Evolutionary conservation across 2,329 filamentous ascomycete species (phyloP).

Genomic region (Trichoderma asperellum): DNA sequence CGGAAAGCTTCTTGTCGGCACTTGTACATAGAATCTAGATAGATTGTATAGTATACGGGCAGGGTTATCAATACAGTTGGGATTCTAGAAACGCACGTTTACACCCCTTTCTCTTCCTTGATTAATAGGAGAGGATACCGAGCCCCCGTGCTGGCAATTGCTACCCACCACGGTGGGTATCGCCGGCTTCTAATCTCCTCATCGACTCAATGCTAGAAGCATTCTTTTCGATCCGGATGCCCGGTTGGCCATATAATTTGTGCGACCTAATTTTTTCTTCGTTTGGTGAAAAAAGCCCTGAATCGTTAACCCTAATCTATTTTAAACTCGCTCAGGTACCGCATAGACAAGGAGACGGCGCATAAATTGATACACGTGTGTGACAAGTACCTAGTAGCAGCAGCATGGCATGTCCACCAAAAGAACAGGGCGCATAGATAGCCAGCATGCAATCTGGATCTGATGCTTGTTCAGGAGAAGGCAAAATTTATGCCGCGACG

Average conservation of each 20-base stretch:
- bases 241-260: background rate
- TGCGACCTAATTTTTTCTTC: background rate
- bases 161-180: background rate
- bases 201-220: background rate
- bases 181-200: background rate
- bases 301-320: background rate
- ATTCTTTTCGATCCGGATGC: background rate
- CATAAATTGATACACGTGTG: background rate
- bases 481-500: conserved; percentile 13
- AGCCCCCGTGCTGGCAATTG: background rate
- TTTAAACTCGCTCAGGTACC: background rate
- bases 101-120: background rate
- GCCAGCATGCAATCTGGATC: background rate
- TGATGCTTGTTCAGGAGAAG: conserved; percentile 23
- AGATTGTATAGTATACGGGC: background rate
- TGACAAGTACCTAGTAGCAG: background rate
- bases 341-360: background rate
- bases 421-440: background rate
- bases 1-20: background rate
- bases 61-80: background rate
- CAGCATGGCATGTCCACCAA: background rate
- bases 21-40: background rate
- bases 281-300: background rate
- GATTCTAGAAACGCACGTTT: background rate
- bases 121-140: background rate